Evolutionary conservation across 1,284 basidiomycete genomes (phyloP).

Genomic region (Grifola frondosa): DNA sequence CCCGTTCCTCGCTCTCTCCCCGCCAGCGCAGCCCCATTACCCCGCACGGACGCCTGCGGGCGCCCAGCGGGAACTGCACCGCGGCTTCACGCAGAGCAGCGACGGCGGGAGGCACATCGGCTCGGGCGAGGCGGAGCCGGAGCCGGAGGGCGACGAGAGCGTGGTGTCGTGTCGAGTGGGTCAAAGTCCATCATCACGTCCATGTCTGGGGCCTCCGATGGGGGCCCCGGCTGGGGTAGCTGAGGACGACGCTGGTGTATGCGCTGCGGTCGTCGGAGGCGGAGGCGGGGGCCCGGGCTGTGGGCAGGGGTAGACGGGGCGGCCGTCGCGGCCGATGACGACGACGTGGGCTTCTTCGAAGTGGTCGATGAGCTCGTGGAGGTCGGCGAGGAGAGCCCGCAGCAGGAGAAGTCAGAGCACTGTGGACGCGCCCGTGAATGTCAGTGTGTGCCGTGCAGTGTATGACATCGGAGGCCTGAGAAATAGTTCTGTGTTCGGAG

Average conservation of each 20-base stretch:
- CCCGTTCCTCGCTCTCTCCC: too few relatives aligned
- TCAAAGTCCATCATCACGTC: conserved; percentile 13
- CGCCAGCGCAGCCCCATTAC: too few relatives aligned
- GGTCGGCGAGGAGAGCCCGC: conserved; percentile 57
- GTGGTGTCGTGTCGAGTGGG: conserved; percentile 15
- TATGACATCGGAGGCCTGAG: too few relatives aligned
- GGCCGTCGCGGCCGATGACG: conserved; percentile 35
- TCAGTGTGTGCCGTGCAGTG: too few relatives aligned
- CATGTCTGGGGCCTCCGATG: conserved; percentile 18
- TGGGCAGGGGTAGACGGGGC: conserved; percentile 23
- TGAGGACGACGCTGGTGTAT: conserved; percentile 29
- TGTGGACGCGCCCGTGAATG: too few relatives aligned
- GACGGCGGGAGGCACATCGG: conserved; percentile 1
- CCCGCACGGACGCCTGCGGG: too few relatives aligned
- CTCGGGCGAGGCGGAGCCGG: conserved; percentile 13
- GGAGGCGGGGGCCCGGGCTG: conserved; percentile 12
- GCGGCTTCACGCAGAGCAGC: conserved; percentile 6
- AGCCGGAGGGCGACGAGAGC: conserved; percentile 12
- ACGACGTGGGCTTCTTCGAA: conserved; percentile 60
- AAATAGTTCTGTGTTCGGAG: too few relatives aligned
- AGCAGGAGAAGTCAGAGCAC: conserved; percentile 69
- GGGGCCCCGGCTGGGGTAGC: conserved; percentile 34
- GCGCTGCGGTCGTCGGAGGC: conserved; percentile 13
- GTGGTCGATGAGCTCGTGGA: conserved; percentile 70
- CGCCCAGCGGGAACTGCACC: conserved; percentile 1